phyloP scores from a whole-genome alignment of 495 filamentous ascomycete species.

The Trichoderma asperelloides region DNA sequence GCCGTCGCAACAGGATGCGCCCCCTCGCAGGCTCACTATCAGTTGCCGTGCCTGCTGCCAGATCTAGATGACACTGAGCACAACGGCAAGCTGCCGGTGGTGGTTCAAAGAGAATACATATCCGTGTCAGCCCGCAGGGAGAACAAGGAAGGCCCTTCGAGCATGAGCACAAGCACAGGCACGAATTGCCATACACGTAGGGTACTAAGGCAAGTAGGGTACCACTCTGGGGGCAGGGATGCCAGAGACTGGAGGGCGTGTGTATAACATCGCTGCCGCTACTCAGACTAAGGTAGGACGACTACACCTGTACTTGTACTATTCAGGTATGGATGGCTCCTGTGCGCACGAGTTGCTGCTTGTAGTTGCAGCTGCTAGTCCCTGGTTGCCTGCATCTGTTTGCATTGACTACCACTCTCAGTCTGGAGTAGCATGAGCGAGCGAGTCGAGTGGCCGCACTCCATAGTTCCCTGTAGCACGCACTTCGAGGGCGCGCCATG shows the following conservation, averaged over 20 bases:
- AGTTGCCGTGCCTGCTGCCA: not conserved
- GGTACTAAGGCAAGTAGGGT: too few relatives aligned
- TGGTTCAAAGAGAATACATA: not conserved
- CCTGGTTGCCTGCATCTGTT: slow-evolving; percentile 2
- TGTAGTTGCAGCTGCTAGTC: not conserved
- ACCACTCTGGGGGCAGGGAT: too few relatives aligned
- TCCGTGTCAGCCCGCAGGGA: slow-evolving; percentile 1
- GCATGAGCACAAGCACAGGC: too few relatives aligned
- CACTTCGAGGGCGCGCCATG: not conserved
- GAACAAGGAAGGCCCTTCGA: too few relatives aligned
- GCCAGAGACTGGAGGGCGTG: too few relatives aligned
- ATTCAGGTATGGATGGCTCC: not conserved
- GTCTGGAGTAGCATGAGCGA: not conserved
- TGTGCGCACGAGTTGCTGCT: slow-evolving; percentile 1
- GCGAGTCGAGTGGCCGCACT: not conserved
- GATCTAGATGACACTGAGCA: not conserved
- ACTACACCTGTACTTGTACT: not conserved
- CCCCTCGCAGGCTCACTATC: not conserved
- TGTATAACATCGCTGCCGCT: too few relatives aligned
- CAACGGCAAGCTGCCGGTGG: not conserved
- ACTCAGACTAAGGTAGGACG: too few relatives aligned
- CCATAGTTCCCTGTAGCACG: not conserved
- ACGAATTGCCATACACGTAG: too few relatives aligned
- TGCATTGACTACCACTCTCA: slow-evolving; percentile 2
- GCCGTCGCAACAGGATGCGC: not conserved